A percentile compares a stretch with the other conserved stretches of the same genome.
These are phyloP conservation scores for Annulohypoxylon nitens DNA, from an alignment of 495 filamentous ascomycete species.

Conservation along the genomic window DNA sequence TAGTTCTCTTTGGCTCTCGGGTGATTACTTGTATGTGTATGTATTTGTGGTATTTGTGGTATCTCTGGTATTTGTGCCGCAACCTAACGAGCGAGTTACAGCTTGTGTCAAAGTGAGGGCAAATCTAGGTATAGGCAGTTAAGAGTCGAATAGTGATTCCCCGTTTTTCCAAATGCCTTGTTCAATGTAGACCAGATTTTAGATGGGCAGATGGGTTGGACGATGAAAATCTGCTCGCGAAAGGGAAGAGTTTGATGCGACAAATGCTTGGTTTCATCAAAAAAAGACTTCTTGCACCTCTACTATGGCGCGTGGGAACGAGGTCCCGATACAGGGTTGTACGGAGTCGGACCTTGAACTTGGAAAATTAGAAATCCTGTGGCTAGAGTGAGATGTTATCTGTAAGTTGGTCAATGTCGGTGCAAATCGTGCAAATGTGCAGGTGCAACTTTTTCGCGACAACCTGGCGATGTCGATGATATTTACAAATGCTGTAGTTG, in stretches of 20 bases:
- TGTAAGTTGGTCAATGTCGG: constrained; percentile 18
- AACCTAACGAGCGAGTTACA: constrained; percentile 48
- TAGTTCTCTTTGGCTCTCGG: constrained; percentile 24
- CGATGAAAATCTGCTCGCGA: constrained; percentile 17
- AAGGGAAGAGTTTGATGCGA: constrained; percentile 33
- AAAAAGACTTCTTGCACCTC: constrained; percentile 28
- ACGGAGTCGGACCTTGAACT: neutral
- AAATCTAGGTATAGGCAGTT: constrained; percentile 34
- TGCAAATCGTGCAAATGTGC: neutral
- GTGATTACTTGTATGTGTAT: constrained; percentile 40
- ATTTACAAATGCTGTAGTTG: constrained; percentile 34
- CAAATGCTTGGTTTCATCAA: constrained; percentile 27
- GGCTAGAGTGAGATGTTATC: constrained; percentile 12
- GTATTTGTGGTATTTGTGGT: too few species aligned
- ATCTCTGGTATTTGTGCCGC: constrained; percentile 30
- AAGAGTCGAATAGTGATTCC: constrained; percentile 19
- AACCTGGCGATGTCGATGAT: constrained; percentile 27
- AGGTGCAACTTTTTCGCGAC: constrained; percentile 5
- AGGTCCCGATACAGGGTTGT: constrained; percentile 28
- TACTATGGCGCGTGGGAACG: constrained; percentile 33
- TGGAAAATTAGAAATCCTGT: constrained; percentile 17
- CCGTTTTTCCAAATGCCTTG: constrained; percentile 22
- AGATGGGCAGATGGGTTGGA: constrained; percentile 15
- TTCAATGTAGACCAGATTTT: constrained; percentile 34
- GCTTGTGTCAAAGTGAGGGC: constrained; percentile 32